Evolutionary conservation across 805 yeast species (phyloP).

Genomic region (Yamadazyma sp.): DNA sequence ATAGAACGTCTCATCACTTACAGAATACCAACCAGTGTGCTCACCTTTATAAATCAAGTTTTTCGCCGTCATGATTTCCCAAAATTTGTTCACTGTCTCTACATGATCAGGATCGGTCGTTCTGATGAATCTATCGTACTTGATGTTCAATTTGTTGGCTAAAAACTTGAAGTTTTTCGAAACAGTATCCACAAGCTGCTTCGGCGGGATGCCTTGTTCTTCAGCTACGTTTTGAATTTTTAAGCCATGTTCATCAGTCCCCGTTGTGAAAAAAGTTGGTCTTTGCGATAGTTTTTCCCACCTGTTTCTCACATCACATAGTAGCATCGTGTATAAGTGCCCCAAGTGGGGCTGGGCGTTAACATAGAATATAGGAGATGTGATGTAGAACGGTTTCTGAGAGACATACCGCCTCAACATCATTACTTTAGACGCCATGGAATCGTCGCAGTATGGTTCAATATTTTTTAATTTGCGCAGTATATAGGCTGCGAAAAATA

Average conservation of each 20-base stretch:
- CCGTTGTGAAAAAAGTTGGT: constrained; percentile 66
- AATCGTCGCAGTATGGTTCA: too few species aligned
- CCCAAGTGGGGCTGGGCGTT: constrained; percentile 95
- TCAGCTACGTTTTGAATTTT: constrained; percentile 88
- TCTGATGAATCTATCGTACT: constrained; percentile 76
- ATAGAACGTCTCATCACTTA: constrained; percentile 92
- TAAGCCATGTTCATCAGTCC: constrained; percentile 96
- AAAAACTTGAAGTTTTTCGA: constrained; percentile 62
- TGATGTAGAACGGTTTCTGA: constrained; percentile 41
- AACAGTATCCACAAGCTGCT: constrained; percentile 69
- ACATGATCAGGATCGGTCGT: constrained; percentile 87
- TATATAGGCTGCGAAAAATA: too few species aligned
- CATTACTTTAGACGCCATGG: too few species aligned
- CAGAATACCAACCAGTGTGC: constrained; percentile 93
- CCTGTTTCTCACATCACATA: constrained; percentile 75
- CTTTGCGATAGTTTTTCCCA: constrained; percentile 55
- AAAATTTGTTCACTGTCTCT: constrained; percentile 61
- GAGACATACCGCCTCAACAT: constrained; percentile 1
- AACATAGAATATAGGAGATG: constrained; percentile 95
- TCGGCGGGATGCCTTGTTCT: constrained; percentile 48
- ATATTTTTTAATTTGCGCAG: too few species aligned
- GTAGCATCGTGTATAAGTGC: constrained; percentile 82
- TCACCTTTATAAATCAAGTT: constrained; percentile 78
- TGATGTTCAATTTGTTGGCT: constrained; percentile 57
- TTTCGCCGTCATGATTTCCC: constrained; percentile 59